Evolutionary conservation across 805 yeast genomes (phyloP).

Genomic region (Zygosaccharomyces pseudorouxii): DNA sequence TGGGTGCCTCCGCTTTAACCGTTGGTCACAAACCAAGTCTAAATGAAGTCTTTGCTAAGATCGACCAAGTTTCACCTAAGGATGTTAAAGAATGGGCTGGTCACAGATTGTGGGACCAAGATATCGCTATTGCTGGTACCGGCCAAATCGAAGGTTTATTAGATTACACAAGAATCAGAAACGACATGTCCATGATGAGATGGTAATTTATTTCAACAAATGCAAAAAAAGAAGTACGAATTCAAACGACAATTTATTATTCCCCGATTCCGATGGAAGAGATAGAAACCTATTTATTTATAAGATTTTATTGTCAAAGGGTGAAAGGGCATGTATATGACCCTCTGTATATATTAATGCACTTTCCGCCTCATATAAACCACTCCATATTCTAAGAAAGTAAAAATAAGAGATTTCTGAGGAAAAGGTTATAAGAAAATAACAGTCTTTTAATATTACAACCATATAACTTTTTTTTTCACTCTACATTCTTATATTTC

Average conservation of each 20-base stretch:
- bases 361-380: slow-evolving; percentile 10
- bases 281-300: slow-evolving; percentile 5
- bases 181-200: slow-evolving; percentile 87
- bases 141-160: slow-evolving; percentile 83
- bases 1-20: slow-evolving; percentile 47
- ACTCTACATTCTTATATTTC: background rate
- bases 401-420: background rate
- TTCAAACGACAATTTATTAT: slow-evolving; percentile 1
- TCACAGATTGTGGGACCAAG: slow-evolving; percentile 75
- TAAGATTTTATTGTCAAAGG: slow-evolving; percentile 3
- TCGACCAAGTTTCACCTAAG: slow-evolving; percentile 58
- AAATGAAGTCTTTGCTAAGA: slow-evolving; percentile 53
- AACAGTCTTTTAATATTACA: background rate
- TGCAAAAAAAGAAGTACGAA: background rate
- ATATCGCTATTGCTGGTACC: slow-evolving; percentile 74
- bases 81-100: slow-evolving; percentile 72
- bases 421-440: background rate
- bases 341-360: slow-evolving; percentile 12
- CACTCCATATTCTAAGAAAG: slow-evolving; percentile 14
- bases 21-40: slow-evolving; percentile 59
- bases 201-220: slow-evolving; percentile 40
- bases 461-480: background rate
- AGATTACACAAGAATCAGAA: slow-evolving; percentile 83
- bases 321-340: slow-evolving; percentile 7
- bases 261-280: slow-evolving; percentile 5